Evolutionary conservation across 768 basidiomycete species (phyloP), one percentile per base, ranked within the genome.

Genomic region (Rhizopogon vinicolor): DNA sequence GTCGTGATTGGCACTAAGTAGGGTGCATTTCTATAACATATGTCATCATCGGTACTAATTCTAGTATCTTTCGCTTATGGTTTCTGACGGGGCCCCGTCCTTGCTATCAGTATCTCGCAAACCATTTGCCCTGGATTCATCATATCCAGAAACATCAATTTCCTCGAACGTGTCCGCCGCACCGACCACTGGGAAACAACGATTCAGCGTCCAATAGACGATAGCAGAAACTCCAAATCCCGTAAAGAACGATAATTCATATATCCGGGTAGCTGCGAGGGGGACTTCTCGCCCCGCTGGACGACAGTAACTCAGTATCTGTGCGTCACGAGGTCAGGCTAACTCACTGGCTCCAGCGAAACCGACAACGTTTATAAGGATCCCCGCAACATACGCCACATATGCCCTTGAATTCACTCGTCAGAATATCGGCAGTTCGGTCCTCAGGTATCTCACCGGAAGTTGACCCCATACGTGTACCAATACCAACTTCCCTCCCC

Each of bases 161-260:
- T 88, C 85, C 52, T 78, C 65, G 62, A 87, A 88, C 41, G 58
- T 67, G 29, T 66, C 58, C 31, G 72, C 72, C 43, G 71, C 67
- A 19, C 84, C 86, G 9, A 73, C 75, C 3, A 82, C 78, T 3
- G 90, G 88, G 70, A 79, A 89, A 19, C 78, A n/a, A 52, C 68
- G 62, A 71, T 84, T 88, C 44, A 86, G 75, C 41, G 69, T 29
- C 63, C 74, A 80, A 69, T 93, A 93, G 43, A 87, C 65, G 56
- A 87, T 48, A 8, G 80, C 74, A 2, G 89, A 87, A 42, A 85
- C 78, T 31, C 81, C 83, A 60, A 91, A 87, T 29, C 91, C 91
- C n/a, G 87, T 87, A 72, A 92, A 88, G 78, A 91, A 93, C 12
- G 87, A 84, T 74, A 91, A 78, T 51, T 85, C 73, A 68, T 87